A percentile compares a stretch with the other conserved stretches of the same genome.
Evolutionary conservation across 78 protist species (phyloP).

Genomic region (Diacronema lutheri): DNA sequence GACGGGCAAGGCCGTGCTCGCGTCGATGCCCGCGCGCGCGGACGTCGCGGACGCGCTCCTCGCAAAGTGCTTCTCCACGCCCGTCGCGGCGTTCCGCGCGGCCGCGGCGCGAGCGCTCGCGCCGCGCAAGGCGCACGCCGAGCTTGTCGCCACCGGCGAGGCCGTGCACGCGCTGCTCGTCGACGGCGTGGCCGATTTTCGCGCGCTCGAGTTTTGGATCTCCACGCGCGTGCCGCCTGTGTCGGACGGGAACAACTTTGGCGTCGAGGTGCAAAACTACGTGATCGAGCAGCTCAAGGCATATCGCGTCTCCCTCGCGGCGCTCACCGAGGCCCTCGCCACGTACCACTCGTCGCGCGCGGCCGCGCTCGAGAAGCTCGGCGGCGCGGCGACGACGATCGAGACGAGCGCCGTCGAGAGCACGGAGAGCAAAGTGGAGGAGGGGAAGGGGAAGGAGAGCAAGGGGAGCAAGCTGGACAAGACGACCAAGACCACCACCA

Average conservation of each 20-base stretch:
- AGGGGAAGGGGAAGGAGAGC: background rate
- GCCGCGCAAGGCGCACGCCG: too few species aligned
- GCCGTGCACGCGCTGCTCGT: background rate
- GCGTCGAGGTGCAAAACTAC: slow-evolving; percentile 15
- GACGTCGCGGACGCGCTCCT: too few species aligned
- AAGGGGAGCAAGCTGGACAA: background rate
- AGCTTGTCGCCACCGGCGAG: too few species aligned
- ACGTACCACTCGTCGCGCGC: slow-evolving; percentile 2
- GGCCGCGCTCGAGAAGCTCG: background rate
- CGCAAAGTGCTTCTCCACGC: too few species aligned
- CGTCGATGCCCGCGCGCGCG: too few species aligned
- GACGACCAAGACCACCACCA: background rate
- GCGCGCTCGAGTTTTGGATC: background rate
- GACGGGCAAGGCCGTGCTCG: too few species aligned
- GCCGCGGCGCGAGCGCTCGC: too few species aligned
- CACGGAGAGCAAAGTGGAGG: background rate
- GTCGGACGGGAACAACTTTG: slow-evolving; percentile 22
- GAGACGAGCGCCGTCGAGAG: background rate
- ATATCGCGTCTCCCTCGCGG: background rate
- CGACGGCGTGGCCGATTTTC: background rate
- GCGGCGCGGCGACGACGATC: background rate
- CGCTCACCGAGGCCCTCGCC: background rate
- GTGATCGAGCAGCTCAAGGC: background rate
- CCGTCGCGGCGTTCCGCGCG: too few species aligned
- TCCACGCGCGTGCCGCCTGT: background rate